A percentile compares a stretch with the other conserved stretches of the same genome.
phyloP scores from a whole-genome alignment of 2,329 filamentous ascomycete genomes.

The Stemphylium lycopersici region DNA sequence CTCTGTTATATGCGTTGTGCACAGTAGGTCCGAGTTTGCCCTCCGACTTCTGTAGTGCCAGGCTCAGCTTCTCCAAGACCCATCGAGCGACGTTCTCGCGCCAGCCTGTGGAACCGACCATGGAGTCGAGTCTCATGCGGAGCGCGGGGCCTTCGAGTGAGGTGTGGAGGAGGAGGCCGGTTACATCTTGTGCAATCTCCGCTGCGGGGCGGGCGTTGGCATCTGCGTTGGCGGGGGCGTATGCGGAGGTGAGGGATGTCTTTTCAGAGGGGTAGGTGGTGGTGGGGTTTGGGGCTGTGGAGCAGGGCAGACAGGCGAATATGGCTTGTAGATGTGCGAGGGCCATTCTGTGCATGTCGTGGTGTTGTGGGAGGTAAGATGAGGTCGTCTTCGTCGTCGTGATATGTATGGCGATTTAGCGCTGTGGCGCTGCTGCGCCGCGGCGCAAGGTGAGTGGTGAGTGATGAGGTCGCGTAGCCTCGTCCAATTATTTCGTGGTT shows the following conservation, averaged over 20 bases:
- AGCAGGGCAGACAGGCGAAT: slow-evolving; percentile 20
- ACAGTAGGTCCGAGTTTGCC: slow-evolving; percentile 32
- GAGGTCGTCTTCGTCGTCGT: not conserved
- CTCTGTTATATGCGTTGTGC: slow-evolving; percentile 31
- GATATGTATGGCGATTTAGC: slow-evolving; percentile 7
- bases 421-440: slow-evolving; percentile 13
- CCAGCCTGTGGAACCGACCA: slow-evolving; percentile 37
- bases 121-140: slow-evolving; percentile 29
- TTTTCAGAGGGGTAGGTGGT: not conserved
- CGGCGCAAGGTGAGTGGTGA: not conserved
- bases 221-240: slow-evolving; percentile 20
- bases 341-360: slow-evolving; percentile 6
- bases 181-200: slow-evolving; percentile 20
- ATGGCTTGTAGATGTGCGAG: slow-evolving; percentile 17
- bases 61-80: slow-evolving; percentile 35
- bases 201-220: slow-evolving; percentile 11
- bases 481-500: not conserved
- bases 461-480: not conserved
- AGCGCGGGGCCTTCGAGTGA: slow-evolving; percentile 27
- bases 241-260: not conserved
- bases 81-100: slow-evolving; percentile 38
- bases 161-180: slow-evolving; percentile 22
- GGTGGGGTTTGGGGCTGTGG: not conserved
- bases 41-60: slow-evolving; percentile 25
- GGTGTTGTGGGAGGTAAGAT: not conserved